A percentile compares a stretch with the other conserved stretches of the same genome.
phyloP scores from a whole-genome alignment of 352 stramenopile genomes.

The Phytopythium vexans region DNA sequence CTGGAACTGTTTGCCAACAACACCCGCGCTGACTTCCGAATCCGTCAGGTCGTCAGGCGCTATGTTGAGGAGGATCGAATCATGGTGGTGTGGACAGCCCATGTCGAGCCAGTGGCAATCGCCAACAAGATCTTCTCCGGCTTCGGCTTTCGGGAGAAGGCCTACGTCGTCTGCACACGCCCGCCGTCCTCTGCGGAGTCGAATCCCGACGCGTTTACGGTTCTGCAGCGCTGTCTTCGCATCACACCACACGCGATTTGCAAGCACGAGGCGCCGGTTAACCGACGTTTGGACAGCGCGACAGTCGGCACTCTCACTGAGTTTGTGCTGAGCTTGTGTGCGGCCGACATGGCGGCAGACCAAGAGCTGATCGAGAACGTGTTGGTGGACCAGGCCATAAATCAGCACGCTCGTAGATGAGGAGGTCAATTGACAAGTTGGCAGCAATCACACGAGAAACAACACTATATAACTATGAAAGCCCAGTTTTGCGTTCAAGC shows the following conservation, averaged over 20 bases:
- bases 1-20: conserved; percentile 33
- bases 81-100: conserved; percentile 28
- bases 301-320: conserved; percentile 33
- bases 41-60: conserved; percentile 29
- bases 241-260: conserved; percentile 21
- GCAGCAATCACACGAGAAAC: too few species aligned
- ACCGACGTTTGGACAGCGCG: conserved; percentile 13
- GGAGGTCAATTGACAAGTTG: background rate
- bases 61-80: conserved; percentile 31
- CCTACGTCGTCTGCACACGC: conserved; percentile 27
- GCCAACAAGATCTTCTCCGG: conserved; percentile 26
- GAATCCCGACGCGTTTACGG: conserved; percentile 19
- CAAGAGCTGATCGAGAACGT: conserved; percentile 36
- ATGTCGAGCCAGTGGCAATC: conserved; percentile 27
- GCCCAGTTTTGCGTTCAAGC: background rate
- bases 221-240: conserved; percentile 51
- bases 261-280: conserved; percentile 1
- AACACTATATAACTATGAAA: too few species aligned
- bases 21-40: conserved; percentile 30
- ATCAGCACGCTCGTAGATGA: conserved; percentile 4
- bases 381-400: conserved; percentile 26
- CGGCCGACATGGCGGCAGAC: conserved; percentile 26
- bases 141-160: conserved; percentile 26
- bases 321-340: conserved; percentile 32
- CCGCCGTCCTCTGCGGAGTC: conserved; percentile 11